phyloP scores from a whole-genome alignment of 108 stramenopile species.

The Skeletonema marinoi region DNA sequence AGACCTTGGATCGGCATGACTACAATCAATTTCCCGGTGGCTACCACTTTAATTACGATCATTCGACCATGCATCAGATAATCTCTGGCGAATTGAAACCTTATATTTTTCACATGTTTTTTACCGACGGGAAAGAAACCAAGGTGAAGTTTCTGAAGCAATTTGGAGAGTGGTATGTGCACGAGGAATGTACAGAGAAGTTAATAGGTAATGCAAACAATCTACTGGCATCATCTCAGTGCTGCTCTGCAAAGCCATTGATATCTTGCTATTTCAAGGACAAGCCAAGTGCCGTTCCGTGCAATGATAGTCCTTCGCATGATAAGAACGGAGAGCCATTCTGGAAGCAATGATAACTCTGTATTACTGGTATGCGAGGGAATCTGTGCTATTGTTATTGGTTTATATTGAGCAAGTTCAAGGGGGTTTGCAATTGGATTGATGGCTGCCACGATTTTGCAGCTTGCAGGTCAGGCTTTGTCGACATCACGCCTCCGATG shows the following conservation, averaged over 20 bases:
- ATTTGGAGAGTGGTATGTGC: slow-evolving; percentile 70
- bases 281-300: slow-evolving; percentile 58
- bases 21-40: slow-evolving; percentile 55
- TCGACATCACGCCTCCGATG: too few species aligned
- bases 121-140: slow-evolving; percentile 74
- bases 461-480: too few species aligned
- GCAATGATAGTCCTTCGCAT: slow-evolving; percentile 38
- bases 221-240: neutral
- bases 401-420: too few species aligned
- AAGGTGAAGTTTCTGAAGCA: slow-evolving; percentile 69
- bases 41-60: slow-evolving; percentile 32
- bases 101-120: slow-evolving; percentile 64
- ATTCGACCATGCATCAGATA: slow-evolving; percentile 10
- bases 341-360: slow-evolving; percentile 28
- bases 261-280: slow-evolving; percentile 60
- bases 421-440: too few species aligned
- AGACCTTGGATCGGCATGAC: slow-evolving; percentile 48
- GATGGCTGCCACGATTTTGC: too few species aligned
- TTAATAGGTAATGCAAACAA: neutral
- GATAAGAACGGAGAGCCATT: slow-evolving; percentile 36
- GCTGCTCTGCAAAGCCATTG: slow-evolving; percentile 50
- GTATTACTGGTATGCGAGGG: neutral
- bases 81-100: neutral
- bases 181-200: slow-evolving; percentile 38
- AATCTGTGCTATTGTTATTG: too few species aligned